Conservation (phyloP, 2,329 filamentous ascomycete genomes). For the Whalleya microplaca region DNA sequence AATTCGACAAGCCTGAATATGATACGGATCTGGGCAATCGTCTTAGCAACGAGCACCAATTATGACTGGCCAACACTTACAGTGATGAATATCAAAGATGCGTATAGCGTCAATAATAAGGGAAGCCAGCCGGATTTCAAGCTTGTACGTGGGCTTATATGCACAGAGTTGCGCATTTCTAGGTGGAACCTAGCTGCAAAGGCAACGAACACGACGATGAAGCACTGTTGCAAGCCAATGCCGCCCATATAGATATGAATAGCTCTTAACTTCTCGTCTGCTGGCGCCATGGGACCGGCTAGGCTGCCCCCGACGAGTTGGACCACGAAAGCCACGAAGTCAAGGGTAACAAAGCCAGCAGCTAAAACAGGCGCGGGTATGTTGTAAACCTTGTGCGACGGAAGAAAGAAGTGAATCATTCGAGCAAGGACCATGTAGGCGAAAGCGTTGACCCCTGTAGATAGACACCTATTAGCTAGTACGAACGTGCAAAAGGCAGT, state of each 20-base stretch:
- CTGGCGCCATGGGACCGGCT: slow-evolving; percentile 30
- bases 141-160: slow-evolving; percentile 1
- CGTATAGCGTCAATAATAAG: slow-evolving; percentile 39
- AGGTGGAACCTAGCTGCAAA: slow-evolving; percentile 45
- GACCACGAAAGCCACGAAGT: slow-evolving; percentile 42
- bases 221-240: slow-evolving; percentile 54
- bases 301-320: slow-evolving; percentile 41
- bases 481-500: background rate
- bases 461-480: background rate
- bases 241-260: slow-evolving; percentile 57
- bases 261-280: slow-evolving; percentile 34
- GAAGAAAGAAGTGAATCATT: slow-evolving; percentile 49
- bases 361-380: slow-evolving; percentile 43
- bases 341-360: slow-evolving; percentile 45
- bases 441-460: slow-evolving; percentile 49
- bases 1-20: slow-evolving; percentile 59
- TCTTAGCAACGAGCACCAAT: slow-evolving; percentile 15
- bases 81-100: slow-evolving; percentile 42
- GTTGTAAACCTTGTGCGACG: slow-evolving; percentile 40
- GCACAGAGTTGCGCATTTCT: slow-evolving; percentile 27
- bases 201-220: slow-evolving; percentile 50
- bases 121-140: slow-evolving; percentile 23
- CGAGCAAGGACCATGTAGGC: slow-evolving; percentile 50
- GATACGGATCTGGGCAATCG: slow-evolving; percentile 46
- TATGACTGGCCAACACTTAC: slow-evolving; percentile 22